These are phyloP conservation scores for Aspergillus sp. DNA, from an alignment of 2,329 filamentous ascomycete species.

Conservation along the genomic window DNA sequence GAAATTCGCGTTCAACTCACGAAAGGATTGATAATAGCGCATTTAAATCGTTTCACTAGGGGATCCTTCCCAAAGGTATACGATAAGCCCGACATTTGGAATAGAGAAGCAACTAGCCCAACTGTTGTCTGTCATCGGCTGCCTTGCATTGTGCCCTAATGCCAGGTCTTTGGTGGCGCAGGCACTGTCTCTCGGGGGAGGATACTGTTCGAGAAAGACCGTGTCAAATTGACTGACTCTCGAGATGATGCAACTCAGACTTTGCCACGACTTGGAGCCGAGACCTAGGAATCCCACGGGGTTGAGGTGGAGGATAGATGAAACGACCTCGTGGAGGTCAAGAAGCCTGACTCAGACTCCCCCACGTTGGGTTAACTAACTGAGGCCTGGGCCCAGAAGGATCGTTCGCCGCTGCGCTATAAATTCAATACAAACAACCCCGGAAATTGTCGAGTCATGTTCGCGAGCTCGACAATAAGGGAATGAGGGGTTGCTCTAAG, in stretches of 20 bases:
- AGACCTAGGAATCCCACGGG: background rate
- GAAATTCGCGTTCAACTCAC: too few species aligned
- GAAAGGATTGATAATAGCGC: too few species aligned
- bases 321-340: background rate
- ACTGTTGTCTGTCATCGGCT: background rate
- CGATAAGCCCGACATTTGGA: too few species aligned
- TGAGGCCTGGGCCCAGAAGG: background rate
- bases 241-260: background rate
- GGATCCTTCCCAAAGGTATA: too few species aligned
- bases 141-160: background rate
- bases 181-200: background rate
- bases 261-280: background rate
- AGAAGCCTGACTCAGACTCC: background rate
- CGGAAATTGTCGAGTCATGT: background rate
- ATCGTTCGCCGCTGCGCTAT: background rate
- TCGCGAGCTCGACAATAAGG: background rate
- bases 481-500: background rate
- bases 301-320: background rate
- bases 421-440: too few species aligned
- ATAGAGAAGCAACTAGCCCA: too few species aligned
- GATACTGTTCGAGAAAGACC: background rate
- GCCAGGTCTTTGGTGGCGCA: background rate
- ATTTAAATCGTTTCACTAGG: too few species aligned
- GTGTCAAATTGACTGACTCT: slow-evolving; percentile 2
- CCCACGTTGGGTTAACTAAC: background rate